These are phyloP conservation scores for Citrus mangshanensis DNA, from an alignment of 345 rosid genomes.

Conservation along the genomic window DNA sequence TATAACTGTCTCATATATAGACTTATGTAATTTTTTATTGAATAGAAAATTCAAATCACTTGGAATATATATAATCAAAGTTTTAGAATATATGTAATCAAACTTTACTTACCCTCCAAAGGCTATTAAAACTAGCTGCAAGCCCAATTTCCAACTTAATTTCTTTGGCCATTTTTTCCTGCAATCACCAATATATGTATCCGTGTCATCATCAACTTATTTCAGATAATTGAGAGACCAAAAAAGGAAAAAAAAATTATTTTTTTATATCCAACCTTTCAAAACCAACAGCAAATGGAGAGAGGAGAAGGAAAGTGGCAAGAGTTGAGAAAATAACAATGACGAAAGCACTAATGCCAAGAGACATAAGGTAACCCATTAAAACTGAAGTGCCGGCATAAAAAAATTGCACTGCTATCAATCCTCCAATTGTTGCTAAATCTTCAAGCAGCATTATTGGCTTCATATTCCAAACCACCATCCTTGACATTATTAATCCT, in stretches of 20 bases:
- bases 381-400: conserved; percentile 61
- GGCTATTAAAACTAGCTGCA: conserved; percentile 68
- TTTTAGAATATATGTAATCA: neutral
- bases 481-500: neutral
- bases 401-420: conserved; percentile 59
- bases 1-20: neutral
- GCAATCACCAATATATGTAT: conserved; percentile 8
- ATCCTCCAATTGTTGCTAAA: conserved; percentile 52
- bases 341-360: conserved; percentile 62
- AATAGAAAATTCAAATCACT: neutral
- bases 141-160: conserved; percentile 44
- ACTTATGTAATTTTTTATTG: no score
- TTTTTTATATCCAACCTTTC: conserved; percentile 47
- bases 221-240: no score
- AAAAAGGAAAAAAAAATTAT: neutral
- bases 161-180: conserved; percentile 79
- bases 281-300: conserved; percentile 64
- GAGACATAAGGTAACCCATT: conserved; percentile 73
- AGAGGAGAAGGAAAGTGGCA: conserved; percentile 68
- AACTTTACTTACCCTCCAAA: conserved; percentile 63
- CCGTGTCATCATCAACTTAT: neutral
- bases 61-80: neutral
- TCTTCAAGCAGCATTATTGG: conserved; percentile 52
- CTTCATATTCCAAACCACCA: conserved; percentile 24
- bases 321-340: conserved; percentile 63